These are phyloP conservation scores for Prunus yedoensis DNA, from an alignment of 331 rosid species.

Conservation along the genomic window DNA sequence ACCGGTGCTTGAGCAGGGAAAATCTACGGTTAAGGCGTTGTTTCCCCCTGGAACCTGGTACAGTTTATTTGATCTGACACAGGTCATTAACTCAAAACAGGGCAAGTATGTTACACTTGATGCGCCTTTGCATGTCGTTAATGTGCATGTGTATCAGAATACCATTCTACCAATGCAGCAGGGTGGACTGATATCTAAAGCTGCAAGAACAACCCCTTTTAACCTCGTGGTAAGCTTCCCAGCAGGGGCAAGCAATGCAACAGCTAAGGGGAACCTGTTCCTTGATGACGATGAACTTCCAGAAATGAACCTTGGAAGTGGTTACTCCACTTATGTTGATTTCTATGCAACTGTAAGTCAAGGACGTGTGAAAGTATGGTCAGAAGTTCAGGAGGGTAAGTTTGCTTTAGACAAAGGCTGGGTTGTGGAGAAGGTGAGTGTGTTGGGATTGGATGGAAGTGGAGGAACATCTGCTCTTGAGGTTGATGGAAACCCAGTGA, in stretches of 20 bases:
- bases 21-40: constrained; percentile 62
- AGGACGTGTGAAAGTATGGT: constrained; percentile 74
- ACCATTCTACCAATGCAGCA: constrained; percentile 84
- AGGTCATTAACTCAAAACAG: constrained; percentile 39
- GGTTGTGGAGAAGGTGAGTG: constrained; percentile 61
- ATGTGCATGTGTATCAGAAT: constrained; percentile 82
- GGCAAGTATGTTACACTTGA: constrained; percentile 60
- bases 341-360: constrained; percentile 51
- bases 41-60: constrained; percentile 92
- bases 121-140: constrained; percentile 76
- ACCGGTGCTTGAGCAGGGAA: constrained; percentile 74
- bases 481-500: constrained; percentile 48
- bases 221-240: constrained; percentile 67
- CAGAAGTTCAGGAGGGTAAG: constrained; percentile 74
- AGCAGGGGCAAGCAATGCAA: constrained; percentile 50
- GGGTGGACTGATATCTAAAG: constrained; percentile 76
- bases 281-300: constrained; percentile 73
- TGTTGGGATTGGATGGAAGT: constrained; percentile 58
- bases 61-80: constrained; percentile 68
- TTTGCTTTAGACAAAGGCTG: constrained; percentile 65
- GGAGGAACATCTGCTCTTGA: constrained; percentile 49
- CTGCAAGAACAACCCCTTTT: constrained; percentile 75
- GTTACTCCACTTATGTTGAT: constrained; percentile 60
- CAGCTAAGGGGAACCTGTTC: constrained; percentile 73
- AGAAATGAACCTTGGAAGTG: constrained; percentile 70